Base-by-base conservation (phyloP, 129 eudicot genomes). In the Mikania micrantha region DNA sequence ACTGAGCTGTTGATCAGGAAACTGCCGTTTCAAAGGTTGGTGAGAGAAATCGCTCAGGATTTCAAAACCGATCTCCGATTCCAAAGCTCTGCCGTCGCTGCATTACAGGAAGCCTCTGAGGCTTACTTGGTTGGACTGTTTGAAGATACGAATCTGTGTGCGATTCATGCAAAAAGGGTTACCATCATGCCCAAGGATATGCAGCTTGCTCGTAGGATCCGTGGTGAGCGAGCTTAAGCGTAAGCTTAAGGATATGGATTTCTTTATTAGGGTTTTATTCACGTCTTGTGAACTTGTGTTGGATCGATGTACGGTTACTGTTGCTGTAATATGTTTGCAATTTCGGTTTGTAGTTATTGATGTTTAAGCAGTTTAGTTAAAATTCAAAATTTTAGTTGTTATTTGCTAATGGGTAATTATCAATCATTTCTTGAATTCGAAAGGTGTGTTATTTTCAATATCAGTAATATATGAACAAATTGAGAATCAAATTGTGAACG, bases 31-130 rank as follows among this genome's bases (percentile, higher is more conserved):
- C 87, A 82, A 69, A 67, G 87, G 17, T 67, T 83, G 1, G 87
- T 83, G 6, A 79, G 87, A 16, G 87, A 83, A 47, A 83, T 83
- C 15, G 87, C 87, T 1, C 87, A 83, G 77, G 87, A 82, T 47
- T 79, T 83, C 67, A 79, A 83, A 41, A 83, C 84, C 0, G 87
- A 83, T 64, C 42, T 82, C 24, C 67, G 87, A 9, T 82, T 82
- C 70, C 87, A 82, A 45, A 83, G 87, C 77, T 83, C 87, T 2
- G 87, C 87, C 5, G 87, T 83, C 0, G 84, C 81, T 0, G 87
- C 84, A 16, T 73, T 83, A 1, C 84, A 79, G 70, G 87, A 82
- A 50, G 88, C 88, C 0, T 73, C 84, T 8, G 88, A 83, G 7
- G 88, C 88, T 0, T 79, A 79, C 25, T 31, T 83, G 56, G 84